A percentile compares a stretch with the other conserved stretches of the same genome.
Conservation (phyloP, 108 stramenopile species). For the Nitzschia sp. region DNA sequence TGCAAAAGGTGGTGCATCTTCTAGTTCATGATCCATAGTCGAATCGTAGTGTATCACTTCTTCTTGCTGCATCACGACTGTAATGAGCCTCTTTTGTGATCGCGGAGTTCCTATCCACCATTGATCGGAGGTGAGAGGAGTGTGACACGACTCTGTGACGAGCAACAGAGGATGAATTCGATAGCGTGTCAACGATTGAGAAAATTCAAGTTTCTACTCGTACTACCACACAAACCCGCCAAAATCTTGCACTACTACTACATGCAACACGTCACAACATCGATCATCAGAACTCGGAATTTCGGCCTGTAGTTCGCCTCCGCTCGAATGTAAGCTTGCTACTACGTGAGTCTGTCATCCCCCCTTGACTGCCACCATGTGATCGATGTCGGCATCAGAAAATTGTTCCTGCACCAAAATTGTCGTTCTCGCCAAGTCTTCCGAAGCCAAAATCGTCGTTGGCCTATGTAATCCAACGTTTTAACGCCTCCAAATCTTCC, state of each 20-base stretch:
- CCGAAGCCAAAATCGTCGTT: not conserved
- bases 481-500: not conserved
- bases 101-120: not conserved
- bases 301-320: not conserved
- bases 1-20: not conserved
- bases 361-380: not conserved
- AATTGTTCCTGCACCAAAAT: not conserved
- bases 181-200: not conserved
- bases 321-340: not conserved
- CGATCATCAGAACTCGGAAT: no score
- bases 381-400: not conserved
- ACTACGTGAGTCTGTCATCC: not conserved
- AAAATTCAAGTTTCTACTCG: no score
- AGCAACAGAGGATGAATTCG: not conserved
- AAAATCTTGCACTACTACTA: not conserved
- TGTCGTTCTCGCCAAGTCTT: slow-evolving; percentile 1
- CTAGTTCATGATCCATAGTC: not conserved
- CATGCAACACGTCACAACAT: not conserved
- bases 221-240: no score
- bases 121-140: not conserved
- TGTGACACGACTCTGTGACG: not conserved
- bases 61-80: not conserved
- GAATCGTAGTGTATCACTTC: not conserved
- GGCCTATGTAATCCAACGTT: not conserved
- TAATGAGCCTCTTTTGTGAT: not conserved